phyloP scores from a whole-genome alignment of 2,329 filamentous ascomycete genomes.

The Neonectria hederae region DNA sequence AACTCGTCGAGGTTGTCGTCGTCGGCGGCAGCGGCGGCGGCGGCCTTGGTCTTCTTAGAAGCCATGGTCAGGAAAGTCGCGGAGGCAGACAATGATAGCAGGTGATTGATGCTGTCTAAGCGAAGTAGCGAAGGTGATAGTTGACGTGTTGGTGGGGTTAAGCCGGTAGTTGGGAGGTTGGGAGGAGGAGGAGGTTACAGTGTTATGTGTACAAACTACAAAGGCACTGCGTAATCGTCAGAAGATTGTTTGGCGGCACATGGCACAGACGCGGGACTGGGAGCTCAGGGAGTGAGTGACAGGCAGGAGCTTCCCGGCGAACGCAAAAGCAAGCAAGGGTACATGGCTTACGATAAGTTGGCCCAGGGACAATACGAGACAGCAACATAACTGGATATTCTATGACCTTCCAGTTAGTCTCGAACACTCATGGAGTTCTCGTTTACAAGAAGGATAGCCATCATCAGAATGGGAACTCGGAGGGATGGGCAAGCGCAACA shows the following conservation, averaged over 20 bases:
- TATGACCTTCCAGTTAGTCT: neutral
- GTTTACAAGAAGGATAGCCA: neutral
- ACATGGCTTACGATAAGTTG: slow-evolving; percentile 1
- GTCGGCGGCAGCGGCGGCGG: slow-evolving; percentile 57
- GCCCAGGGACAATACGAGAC: neutral
- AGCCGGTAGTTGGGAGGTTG: slow-evolving; percentile 15
- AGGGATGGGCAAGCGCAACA: neutral
- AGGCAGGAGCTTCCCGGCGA: slow-evolving; percentile 5
- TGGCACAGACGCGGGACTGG: slow-evolving; percentile 29
- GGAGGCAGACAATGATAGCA: slow-evolving; percentile 11
- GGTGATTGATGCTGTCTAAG: slow-evolving; percentile 5
- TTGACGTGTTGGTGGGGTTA: neutral
- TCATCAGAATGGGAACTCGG: neutral
- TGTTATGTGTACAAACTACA: slow-evolving; percentile 13
- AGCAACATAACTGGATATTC: neutral
- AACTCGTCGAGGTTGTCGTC: slow-evolving; percentile 73
- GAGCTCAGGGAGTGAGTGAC: slow-evolving; percentile 25
- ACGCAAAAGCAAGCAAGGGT: slow-evolving; percentile 34
- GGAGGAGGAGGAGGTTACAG: slow-evolving; percentile 27
- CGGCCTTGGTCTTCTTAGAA: slow-evolving; percentile 66
- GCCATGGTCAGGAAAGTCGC: slow-evolving; percentile 57
- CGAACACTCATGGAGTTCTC: neutral
- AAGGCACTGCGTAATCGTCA: slow-evolving; percentile 24
- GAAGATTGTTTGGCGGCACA: slow-evolving; percentile 38
- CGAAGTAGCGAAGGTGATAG: neutral